These are phyloP conservation scores for Suhomyces bolitotheri DNA, from an alignment of 1,139 yeast species.

Conservation along the genomic window DNA sequence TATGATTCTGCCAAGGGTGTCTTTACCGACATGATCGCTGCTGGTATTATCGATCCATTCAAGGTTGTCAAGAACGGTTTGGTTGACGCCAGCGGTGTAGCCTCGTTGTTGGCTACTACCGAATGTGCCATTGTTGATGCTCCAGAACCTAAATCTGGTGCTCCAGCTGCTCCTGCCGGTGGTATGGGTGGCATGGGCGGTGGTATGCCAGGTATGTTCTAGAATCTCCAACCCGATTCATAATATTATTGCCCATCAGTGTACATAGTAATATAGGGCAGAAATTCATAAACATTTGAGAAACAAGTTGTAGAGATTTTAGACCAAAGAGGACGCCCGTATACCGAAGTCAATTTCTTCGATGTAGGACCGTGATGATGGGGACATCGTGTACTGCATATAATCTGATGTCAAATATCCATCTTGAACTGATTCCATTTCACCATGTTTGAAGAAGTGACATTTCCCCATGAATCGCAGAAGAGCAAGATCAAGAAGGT, in stretches of 20 bases:
- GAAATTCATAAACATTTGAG: too few species aligned
- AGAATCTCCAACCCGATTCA: too few species aligned
- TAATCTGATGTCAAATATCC: too few species aligned
- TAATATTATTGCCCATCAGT: background rate
- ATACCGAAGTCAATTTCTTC: too few species aligned
- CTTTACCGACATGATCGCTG: conserved; percentile 93
- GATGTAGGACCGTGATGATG: too few species aligned
- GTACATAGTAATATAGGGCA: background rate
- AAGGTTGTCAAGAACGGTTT: conserved; percentile 97
- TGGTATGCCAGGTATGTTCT: conserved; percentile 35
- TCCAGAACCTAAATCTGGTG: conserved; percentile 81
- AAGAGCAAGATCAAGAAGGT: conserved; percentile 9
- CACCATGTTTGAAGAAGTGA: conserved; percentile 18
- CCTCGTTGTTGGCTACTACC: conserved; percentile 95
- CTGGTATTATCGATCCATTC: conserved; percentile 99
- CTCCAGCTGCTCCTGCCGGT: conserved; percentile 59
- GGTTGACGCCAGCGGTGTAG: conserved; percentile 97
- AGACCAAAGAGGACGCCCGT: too few species aligned
- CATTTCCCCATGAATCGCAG: conserved; percentile 5
- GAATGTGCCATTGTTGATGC: conserved; percentile 99
- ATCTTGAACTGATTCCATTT: too few species aligned
- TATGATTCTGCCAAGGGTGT: conserved; percentile 93
- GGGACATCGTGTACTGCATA: too few species aligned
- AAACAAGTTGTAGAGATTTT: too few species aligned
- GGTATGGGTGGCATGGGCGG: conserved; percentile 45